phyloP scores from a whole-genome alignment of 2,329 filamentous ascomycete species.

The Bisporella sp. region DNA sequence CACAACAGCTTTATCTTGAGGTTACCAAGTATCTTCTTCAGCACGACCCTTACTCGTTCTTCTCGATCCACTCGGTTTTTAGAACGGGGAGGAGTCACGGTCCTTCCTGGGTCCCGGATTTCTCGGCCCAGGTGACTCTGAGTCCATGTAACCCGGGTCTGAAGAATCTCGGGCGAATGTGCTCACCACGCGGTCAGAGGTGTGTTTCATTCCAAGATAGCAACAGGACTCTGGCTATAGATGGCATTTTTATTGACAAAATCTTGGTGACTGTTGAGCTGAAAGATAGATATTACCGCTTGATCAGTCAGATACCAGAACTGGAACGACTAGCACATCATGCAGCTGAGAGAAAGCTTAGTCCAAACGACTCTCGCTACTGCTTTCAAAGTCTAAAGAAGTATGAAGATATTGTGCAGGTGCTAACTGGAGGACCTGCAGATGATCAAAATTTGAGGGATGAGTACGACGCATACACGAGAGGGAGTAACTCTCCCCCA shows the following conservation, averaged over 20 bases:
- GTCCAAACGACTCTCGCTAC: background rate
- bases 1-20: background rate
- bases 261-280: background rate
- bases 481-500: background rate
- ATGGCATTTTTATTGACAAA: background rate
- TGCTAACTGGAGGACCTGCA: background rate
- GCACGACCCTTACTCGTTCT: background rate
- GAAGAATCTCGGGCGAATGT: background rate
- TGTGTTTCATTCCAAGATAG: background rate
- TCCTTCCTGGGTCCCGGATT: background rate
- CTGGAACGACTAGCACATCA: background rate
- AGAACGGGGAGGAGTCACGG: background rate
- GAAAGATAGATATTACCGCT: background rate
- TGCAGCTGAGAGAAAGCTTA: background rate
- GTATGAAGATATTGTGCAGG: background rate
- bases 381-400: background rate
- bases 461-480: background rate
- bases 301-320: background rate
- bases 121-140: background rate
- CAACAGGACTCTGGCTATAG: background rate
- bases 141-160: background rate
- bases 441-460: background rate
- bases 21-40: background rate
- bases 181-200: background rate
- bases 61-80: background rate